Conservation (phyloP, 371 early-diverging fungal genomes). For the Apophysomyces variabilis region DNA sequence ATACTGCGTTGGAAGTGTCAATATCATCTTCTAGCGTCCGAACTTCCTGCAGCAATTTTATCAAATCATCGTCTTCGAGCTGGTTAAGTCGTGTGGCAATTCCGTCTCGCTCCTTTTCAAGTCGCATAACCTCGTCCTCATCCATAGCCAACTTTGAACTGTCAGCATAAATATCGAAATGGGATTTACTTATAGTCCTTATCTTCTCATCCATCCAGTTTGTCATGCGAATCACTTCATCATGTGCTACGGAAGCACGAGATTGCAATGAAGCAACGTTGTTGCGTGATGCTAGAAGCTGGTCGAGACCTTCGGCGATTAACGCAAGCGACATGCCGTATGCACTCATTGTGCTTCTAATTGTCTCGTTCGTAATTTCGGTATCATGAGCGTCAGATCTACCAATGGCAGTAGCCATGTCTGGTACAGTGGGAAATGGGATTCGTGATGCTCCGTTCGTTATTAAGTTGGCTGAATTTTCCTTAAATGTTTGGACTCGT, state of each 20-base stretch:
- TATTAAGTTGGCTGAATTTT: conserved; percentile 38
- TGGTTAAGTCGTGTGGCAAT: conserved; percentile 35
- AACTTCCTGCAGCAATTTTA: conserved; percentile 33
- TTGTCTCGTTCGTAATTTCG: conserved; percentile 20
- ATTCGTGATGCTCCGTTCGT: conserved; percentile 32
- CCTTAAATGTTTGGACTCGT: conserved; percentile 38
- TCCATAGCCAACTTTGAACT: conserved; percentile 9
- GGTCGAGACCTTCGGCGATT: conserved; percentile 37
- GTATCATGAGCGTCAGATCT: conserved; percentile 18
- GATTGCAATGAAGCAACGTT: conserved; percentile 44
- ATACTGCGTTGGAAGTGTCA: conserved; percentile 41
- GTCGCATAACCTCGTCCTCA: conserved; percentile 35
- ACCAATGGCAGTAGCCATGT: conserved; percentile 13
- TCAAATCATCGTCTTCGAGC: conserved; percentile 46
- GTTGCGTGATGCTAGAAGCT: conserved; percentile 39
- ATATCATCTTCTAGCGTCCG: conserved; percentile 41
- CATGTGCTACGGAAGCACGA: conserved; percentile 38
- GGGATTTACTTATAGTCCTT: conserved; percentile 23
- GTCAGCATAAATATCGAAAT: conserved; percentile 2
- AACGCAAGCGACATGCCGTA: conserved; percentile 28
- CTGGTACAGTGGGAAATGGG: conserved; percentile 33
- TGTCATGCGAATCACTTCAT: conserved; percentile 43
- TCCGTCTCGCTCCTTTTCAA: conserved; percentile 54
- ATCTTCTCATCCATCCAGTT: conserved; percentile 47
- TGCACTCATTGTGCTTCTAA: conserved; percentile 23